Evolutionary conservation across 371 early-diverging fungal genomes (phyloP).

Genomic region (Encephalitozoon cuniculi): DNA sequence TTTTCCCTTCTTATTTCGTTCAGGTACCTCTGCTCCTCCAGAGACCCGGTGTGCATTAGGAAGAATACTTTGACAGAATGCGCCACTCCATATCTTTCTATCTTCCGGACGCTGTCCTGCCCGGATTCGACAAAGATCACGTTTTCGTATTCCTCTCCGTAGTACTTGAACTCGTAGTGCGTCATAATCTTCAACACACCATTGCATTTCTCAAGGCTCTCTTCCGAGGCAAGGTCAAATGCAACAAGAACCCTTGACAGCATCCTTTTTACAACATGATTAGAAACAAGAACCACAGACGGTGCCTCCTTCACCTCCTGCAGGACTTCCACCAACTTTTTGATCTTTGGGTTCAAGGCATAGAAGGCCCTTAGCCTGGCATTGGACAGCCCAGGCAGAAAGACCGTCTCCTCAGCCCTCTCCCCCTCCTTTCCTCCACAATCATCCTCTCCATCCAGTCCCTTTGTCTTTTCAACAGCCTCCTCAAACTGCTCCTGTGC

Average conservation of each 20-base stretch:
- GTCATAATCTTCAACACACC: neutral
- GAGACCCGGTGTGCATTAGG: slow-evolving; percentile 65
- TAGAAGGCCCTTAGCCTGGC: neutral
- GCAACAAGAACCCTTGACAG: neutral
- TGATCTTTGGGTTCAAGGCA: slow-evolving; percentile 11
- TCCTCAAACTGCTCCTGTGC: slow-evolving; percentile 3
- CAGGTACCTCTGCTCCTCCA: slow-evolving; percentile 83
- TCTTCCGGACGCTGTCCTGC: slow-evolving; percentile 27
- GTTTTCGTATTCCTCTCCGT: slow-evolving; percentile 4
- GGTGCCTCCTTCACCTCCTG: neutral
- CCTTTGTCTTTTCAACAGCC: neutral
- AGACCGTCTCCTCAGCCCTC: neutral
- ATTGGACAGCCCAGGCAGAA: neutral
- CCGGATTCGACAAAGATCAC: slow-evolving; percentile 29
- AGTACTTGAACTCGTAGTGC: neutral
- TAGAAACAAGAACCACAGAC: slow-evolving; percentile 11
- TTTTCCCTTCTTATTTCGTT: slow-evolving; percentile 74
- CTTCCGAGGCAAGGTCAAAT: neutral
- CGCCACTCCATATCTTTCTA: slow-evolving; percentile 21
- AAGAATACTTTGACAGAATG: slow-evolving; percentile 9
- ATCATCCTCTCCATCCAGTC: neutral
- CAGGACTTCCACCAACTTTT: neutral
- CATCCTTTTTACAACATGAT: neutral
- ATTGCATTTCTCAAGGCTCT: neutral
- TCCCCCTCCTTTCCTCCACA: neutral